phyloP scores from a whole-genome alignment of 2,329 filamentous ascomycete species.

The Xylaria sp. region DNA sequence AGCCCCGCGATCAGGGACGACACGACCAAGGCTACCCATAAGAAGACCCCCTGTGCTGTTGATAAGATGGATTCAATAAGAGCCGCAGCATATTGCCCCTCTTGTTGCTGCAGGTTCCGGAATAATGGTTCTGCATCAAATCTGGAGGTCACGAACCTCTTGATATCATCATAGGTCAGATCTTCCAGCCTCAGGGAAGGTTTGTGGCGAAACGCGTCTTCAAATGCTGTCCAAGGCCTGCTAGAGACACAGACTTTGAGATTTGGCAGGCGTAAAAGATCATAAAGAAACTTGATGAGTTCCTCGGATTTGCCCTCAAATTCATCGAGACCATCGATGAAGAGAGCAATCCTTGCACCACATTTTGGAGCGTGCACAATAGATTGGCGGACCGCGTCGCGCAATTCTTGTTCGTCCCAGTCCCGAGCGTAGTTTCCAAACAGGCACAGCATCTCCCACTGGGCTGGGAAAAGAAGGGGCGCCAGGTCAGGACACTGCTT shows the following conservation, averaged over 20 bases:
- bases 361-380: no score
- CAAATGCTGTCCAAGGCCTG: background rate
- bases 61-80: background rate
- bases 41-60: background rate
- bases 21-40: background rate
- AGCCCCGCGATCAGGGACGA: background rate
- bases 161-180: background rate
- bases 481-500: no score
- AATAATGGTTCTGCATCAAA: background rate
- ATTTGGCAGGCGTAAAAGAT: background rate
- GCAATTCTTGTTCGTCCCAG: no score
- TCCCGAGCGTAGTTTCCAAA: no score
- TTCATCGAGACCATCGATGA: background rate
- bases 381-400: no score
- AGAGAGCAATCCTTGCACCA: background rate
- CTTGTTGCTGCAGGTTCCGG: background rate
- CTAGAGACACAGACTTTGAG: slow-evolving; percentile 11
- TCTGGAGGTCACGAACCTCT: background rate
- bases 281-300: background rate
- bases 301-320: background rate
- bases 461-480: no score
- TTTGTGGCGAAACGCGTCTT: background rate
- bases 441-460: no score
- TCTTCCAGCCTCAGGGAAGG: background rate
- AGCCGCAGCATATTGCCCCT: background rate